Percentiles rank a stretch among this genome's conserved stretches.
Evolutionary conservation across 805 yeast species (phyloP).

Genomic region (Ogataea zsoltii): DNA sequence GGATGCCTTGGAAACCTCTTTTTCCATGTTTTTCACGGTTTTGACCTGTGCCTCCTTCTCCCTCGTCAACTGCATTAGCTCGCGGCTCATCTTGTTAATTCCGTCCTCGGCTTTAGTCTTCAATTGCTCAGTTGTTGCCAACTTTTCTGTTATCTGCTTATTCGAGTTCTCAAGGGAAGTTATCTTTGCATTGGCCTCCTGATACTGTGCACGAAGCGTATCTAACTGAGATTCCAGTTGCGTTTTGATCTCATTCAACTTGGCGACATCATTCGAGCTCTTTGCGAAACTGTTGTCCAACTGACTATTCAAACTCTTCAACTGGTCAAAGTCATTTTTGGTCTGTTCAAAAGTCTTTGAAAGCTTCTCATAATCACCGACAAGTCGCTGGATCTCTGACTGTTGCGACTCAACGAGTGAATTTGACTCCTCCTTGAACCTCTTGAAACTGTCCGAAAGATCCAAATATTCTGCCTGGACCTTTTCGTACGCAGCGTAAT

Average conservation of each 20-base stretch:
- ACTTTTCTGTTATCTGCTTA: conserved; percentile 32
- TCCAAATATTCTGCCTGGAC: conserved; percentile 37
- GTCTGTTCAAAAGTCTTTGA: conserved; percentile 27
- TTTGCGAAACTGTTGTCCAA: conserved; percentile 23
- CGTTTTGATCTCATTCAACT: conserved; percentile 21
- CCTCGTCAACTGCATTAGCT: conserved; percentile 63
- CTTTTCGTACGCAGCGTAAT: conserved; percentile 59
- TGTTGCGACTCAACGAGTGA: conserved; percentile 19
- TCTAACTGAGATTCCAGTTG: conserved; percentile 39
- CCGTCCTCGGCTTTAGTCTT: conserved; percentile 71
- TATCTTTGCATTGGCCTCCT: conserved; percentile 23
- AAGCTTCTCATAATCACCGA: conserved; percentile 35
- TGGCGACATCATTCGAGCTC: conserved; percentile 28
- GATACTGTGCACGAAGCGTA: conserved; percentile 18
- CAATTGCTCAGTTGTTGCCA: conserved; percentile 35
- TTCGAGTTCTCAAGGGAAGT: conserved; percentile 20
- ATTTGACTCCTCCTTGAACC: conserved; percentile 21
- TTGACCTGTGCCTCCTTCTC: conserved; percentile 55
- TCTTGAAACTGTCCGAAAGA: conserved; percentile 18
- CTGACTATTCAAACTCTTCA: conserved; percentile 31
- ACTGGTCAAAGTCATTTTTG: conserved; percentile 34
- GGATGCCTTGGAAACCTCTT: conserved; percentile 35
- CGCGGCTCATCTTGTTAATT: conserved; percentile 86
- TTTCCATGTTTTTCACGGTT: conserved; percentile 43
- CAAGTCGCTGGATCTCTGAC: conserved; percentile 24